These are phyloP conservation scores for Nemophila menziesii DNA, from an alignment of 257 asterid species.

Conservation along the genomic window DNA sequence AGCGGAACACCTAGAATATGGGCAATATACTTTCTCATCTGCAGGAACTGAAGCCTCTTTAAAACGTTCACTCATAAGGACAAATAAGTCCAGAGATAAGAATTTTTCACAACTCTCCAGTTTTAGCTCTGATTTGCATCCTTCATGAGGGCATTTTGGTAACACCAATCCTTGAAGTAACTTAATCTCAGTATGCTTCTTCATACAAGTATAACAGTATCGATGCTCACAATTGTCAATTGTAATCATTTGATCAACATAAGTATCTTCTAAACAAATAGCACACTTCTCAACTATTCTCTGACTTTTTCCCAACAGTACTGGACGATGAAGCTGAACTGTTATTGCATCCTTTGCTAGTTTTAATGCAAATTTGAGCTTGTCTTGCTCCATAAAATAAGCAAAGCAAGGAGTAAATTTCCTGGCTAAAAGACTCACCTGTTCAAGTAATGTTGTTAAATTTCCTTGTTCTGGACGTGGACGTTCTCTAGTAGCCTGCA, in stretches of 20 bases:
- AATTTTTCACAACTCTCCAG: slow-evolving; percentile 18
- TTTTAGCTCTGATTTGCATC: slow-evolving; percentile 15
- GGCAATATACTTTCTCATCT: slow-evolving; percentile 23
- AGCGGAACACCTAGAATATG: slow-evolving; percentile 21
- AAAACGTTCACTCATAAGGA: slow-evolving; percentile 14
- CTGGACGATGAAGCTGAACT: slow-evolving; percentile 17
- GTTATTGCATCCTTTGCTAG: slow-evolving; percentile 30
- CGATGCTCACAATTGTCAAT: slow-evolving; percentile 35
- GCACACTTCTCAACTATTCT: slow-evolving; percentile 25
- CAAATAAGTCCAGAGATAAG: slow-evolving; percentile 14
- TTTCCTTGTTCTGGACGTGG: slow-evolving; percentile 6
- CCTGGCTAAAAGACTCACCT: slow-evolving; percentile 26
- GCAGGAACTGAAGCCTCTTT: slow-evolving; percentile 23
- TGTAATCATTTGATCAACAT: slow-evolving; percentile 26
- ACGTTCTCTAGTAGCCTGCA: slow-evolving; percentile 38
- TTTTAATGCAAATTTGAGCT: slow-evolving; percentile 27
- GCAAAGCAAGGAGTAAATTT: slow-evolving; percentile 13
- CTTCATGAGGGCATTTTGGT: slow-evolving; percentile 27
- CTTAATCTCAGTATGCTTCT: slow-evolving; percentile 37
- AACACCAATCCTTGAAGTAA: slow-evolving; percentile 27
- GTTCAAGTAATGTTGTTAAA: slow-evolving; percentile 20
- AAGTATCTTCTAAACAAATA: slow-evolving; percentile 42
- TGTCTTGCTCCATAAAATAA: slow-evolving; percentile 18
- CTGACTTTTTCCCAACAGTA: slow-evolving; percentile 10
- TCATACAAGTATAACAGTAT: slow-evolving; percentile 43